Evolutionary conservation across 2,329 filamentous ascomycete species (phyloP).

Genomic region (Fusarium annulatum): DNA sequence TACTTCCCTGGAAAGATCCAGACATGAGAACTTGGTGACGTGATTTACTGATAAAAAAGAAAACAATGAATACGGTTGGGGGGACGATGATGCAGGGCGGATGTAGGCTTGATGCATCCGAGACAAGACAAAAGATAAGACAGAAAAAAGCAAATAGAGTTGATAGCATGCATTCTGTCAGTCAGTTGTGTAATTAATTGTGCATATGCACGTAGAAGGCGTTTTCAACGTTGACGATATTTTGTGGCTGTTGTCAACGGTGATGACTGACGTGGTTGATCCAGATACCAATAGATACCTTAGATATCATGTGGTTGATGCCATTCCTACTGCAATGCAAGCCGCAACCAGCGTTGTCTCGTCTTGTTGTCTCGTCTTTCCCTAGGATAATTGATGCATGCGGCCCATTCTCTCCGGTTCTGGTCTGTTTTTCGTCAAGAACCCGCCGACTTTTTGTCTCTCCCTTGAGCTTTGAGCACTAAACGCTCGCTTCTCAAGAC

Average conservation of each 20-base stretch:
- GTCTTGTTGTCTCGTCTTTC: neutral
- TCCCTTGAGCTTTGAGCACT: conserved; percentile 9
- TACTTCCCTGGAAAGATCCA: neutral
- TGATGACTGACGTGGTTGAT: conserved; percentile 36
- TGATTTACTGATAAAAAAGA: conserved; percentile 8
- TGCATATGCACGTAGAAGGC: conserved; percentile 20
- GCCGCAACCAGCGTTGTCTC: neutral
- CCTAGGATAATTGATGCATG: neutral
- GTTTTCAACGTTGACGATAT: neutral
- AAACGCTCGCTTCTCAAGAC: conserved; percentile 11
- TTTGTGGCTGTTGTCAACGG: conserved; percentile 28
- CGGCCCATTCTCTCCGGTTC: neutral
- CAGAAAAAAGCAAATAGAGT: conserved; percentile 13
- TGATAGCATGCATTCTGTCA: conserved; percentile 8
- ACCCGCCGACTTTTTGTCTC: neutral
- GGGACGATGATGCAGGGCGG: conserved; percentile 15
- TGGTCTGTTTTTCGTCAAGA: conserved; percentile 1
- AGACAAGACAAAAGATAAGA: conserved; percentile 18
- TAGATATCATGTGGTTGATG: neutral
- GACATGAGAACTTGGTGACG: conserved; percentile 3
- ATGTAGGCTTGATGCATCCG: conserved; percentile 13
- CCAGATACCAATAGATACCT: conserved; percentile 6
- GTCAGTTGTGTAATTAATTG: conserved; percentile 16
- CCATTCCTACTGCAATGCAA: neutral
- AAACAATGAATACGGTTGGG: conserved; percentile 9